Conservation (phyloP, 331 rosid species). For the Telfairia occidentalis region DNA sequence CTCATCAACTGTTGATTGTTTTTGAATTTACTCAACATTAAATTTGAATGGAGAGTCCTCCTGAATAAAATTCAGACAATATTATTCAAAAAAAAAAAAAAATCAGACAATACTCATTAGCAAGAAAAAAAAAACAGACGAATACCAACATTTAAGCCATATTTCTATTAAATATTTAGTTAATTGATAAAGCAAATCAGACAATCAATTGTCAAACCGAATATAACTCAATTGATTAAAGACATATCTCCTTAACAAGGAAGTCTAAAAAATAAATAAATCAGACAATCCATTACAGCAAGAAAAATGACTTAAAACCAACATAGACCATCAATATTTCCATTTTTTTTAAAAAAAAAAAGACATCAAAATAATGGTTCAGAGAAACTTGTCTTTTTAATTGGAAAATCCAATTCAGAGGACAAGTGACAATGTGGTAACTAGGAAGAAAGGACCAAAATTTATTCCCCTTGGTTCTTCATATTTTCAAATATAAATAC, state of each 20-base stretch:
- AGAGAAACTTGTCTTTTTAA: not conserved
- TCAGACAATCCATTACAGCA: not conserved
- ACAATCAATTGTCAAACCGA: too few species aligned
- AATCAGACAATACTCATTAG: not conserved
- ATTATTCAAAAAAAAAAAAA: not conserved
- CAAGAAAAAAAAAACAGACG: not conserved
- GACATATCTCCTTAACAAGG: too few species aligned
- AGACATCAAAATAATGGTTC: not conserved
- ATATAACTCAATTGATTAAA: too few species aligned
- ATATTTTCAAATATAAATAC: not conserved
- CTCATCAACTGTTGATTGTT: not conserved
- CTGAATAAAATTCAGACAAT: not conserved
- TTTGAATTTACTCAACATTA: not conserved
- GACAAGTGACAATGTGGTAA: not conserved
- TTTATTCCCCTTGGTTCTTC: not conserved
- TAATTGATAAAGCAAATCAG: not conserved
- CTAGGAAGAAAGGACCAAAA: not conserved
- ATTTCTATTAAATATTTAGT: not conserved
- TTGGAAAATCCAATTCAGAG: not conserved
- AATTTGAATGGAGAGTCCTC: not conserved
- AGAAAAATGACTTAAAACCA: not conserved
- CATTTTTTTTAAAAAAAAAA: too few species aligned
- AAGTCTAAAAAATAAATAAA: too few species aligned
- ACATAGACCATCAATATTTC: too few species aligned
- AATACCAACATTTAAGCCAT: not conserved